phyloP scores from a whole-genome alignment of 345 rosid genomes.

The Hibiscus syriacus region DNA sequence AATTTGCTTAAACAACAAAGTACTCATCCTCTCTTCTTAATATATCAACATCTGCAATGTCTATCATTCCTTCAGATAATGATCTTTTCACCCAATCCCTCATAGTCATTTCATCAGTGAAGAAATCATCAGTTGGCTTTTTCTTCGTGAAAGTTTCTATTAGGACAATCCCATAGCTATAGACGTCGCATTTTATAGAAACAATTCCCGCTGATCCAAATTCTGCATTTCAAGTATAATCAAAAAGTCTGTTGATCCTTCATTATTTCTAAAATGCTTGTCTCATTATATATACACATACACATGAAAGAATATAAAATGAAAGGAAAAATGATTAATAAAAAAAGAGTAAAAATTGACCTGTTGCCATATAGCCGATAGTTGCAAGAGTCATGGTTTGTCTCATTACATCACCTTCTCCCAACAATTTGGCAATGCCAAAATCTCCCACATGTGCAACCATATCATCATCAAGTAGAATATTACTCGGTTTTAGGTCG shows the following conservation, averaged over 20 bases:
- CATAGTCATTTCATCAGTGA: background rate
- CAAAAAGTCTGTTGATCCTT: background rate
- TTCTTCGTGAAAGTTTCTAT: constrained; percentile 10
- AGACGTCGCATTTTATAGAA: constrained; percentile 1
- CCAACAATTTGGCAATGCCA: constrained; percentile 9
- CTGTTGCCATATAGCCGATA: constrained; percentile 17
- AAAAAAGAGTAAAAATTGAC: background rate
- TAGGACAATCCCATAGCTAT: constrained; percentile 1
- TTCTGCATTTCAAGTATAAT: background rate
- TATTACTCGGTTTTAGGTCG: constrained; percentile 10
- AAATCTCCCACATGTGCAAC: constrained; percentile 6
- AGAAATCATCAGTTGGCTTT: background rate
- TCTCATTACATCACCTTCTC: background rate
- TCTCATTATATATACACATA: background rate
- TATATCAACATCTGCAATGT: background rate
- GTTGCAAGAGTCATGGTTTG: constrained; percentile 4
- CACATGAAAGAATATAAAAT: background rate
- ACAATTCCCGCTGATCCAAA: constrained; percentile 7
- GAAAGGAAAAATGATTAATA: background rate
- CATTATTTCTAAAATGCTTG: background rate
- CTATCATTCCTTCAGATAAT: background rate
- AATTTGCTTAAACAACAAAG: background rate
- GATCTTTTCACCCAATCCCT: background rate
- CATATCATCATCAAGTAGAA: constrained; percentile 5
- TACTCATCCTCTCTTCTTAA: background rate